phyloP scores from a whole-genome alignment of 352 stramenopile species.

The Pythium aquatile region DNA sequence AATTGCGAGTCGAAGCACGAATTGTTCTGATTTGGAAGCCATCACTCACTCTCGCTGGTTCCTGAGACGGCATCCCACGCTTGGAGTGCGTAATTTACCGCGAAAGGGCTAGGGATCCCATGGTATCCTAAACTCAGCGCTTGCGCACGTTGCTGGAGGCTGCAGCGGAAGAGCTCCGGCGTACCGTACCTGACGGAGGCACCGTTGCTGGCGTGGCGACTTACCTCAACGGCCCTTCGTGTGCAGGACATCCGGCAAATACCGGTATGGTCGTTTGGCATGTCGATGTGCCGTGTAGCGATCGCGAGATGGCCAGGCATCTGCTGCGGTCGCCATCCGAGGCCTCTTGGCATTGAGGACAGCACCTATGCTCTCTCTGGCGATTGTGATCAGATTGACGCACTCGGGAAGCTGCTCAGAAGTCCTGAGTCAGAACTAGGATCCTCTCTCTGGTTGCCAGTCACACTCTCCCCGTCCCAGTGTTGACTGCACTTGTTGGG shows the following conservation, averaged over 20 bases:
- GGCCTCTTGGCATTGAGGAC: background rate
- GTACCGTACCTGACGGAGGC: background rate
- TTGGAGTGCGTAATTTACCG: slow-evolving; percentile 20
- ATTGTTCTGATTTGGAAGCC: slow-evolving; percentile 18
- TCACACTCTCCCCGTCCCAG: background rate
- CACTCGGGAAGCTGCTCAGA: background rate
- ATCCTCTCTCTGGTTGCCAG: background rate
- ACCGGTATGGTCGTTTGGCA: background rate
- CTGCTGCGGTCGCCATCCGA: background rate
- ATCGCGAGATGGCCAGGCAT: background rate
- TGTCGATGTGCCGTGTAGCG: background rate
- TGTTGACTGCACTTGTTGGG: background rate
- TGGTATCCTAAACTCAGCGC: background rate
- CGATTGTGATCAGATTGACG: background rate
- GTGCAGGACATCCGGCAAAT: background rate
- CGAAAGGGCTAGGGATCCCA: background rate
- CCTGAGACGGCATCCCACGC: background rate
- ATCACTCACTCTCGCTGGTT: background rate
- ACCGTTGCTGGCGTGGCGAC: background rate
- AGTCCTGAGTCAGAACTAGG: background rate
- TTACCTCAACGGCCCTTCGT: slow-evolving; percentile 2
- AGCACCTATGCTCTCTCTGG: background rate
- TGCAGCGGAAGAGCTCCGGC: too few species aligned
- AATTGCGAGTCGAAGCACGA: background rate
- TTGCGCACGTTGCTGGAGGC: background rate